Percentiles rank a stretch among this genome's conserved stretches.
These are phyloP conservation scores for Sarocladiaceae sp. DNA, from an alignment of 2,329 filamentous ascomycete genomes.

Conservation along the genomic window DNA sequence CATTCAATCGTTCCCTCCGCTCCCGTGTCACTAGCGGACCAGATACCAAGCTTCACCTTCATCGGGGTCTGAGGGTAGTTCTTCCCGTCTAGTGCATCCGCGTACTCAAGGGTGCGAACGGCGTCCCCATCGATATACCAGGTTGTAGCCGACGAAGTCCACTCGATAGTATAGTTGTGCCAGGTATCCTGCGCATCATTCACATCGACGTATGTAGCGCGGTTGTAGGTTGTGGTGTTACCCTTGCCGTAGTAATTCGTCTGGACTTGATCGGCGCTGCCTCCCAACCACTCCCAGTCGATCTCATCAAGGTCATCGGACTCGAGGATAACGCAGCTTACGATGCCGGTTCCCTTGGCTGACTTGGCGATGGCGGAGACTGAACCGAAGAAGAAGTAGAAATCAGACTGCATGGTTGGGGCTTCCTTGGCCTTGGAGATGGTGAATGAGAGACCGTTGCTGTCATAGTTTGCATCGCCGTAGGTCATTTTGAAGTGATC, in stretches of 20 bases:
- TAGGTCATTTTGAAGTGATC: conserved; percentile 22
- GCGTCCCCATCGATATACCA: conserved; percentile 55
- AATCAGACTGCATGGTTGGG: conserved; percentile 60
- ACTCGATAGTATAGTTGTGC: conserved; percentile 56
- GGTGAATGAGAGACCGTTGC: conserved; percentile 29
- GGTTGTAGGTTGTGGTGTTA: conserved; percentile 58
- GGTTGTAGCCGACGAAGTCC: conserved; percentile 44
- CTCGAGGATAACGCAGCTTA: conserved; percentile 68
- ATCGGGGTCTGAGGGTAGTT: conserved; percentile 58
- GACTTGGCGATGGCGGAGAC: conserved; percentile 57
- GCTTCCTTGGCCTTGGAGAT: conserved; percentile 53
- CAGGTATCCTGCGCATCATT: conserved; percentile 34
- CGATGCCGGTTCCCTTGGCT: conserved; percentile 49
- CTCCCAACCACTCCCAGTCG: conserved; percentile 76
- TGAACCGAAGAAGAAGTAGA: conserved; percentile 79
- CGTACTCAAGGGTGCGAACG: conserved; percentile 45
- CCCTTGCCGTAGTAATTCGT: conserved; percentile 74
- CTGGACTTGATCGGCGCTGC: conserved; percentile 59
- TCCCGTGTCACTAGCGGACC: conserved; percentile 34
- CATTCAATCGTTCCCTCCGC: conserved; percentile 41
- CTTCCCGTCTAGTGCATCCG: conserved; percentile 41
- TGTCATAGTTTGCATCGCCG: conserved; percentile 17
- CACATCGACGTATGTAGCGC: conserved; percentile 49
- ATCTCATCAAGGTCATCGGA: conserved; percentile 74
- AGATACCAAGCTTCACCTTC: conserved; percentile 46